Conservation (phyloP, 805 yeast genomes). For the Metschnikowia dekortorum region DNA sequence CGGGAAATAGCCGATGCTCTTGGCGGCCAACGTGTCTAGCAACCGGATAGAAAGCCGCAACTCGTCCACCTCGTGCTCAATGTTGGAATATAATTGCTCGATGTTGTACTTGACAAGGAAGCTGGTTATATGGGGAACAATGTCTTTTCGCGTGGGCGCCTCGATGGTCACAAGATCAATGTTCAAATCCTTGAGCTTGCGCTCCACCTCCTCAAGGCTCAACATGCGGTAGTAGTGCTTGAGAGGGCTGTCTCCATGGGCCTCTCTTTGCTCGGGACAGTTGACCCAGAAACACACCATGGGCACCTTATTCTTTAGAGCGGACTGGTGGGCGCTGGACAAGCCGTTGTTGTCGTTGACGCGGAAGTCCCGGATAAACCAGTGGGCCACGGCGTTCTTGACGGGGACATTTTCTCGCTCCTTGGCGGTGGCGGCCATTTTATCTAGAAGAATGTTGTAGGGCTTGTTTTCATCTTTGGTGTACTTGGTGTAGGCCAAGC, state of each 20-base stretch:
- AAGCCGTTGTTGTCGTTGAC: conserved; percentile 42
- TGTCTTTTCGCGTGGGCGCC: conserved; percentile 31
- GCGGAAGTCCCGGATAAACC: conserved; percentile 47
- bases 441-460: conserved; percentile 15
- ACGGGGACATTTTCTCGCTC: conserved; percentile 9
- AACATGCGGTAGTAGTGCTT: conserved; percentile 37
- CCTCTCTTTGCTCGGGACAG: conserved; percentile 36
- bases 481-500: conserved; percentile 19
- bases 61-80: conserved; percentile 45
- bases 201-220: conserved; percentile 27
- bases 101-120: conserved; percentile 23
- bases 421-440: conserved; percentile 9
- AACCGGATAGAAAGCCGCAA: conserved; percentile 25
- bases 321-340: conserved; percentile 29
- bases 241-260: conserved; percentile 42
- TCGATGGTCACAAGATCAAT: conserved; percentile 39
- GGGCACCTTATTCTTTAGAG: conserved; percentile 25
- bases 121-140: conserved; percentile 18
- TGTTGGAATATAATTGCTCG: conserved; percentile 31
- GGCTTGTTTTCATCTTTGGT: conserved; percentile 30
- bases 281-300: conserved; percentile 40
- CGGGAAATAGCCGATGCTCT: conserved; percentile 21
- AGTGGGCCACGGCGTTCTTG: conserved; percentile 35
- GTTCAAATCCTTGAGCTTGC: conserved; percentile 26
- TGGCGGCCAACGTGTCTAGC: conserved; percentile 10